A percentile compares a stretch with the other conserved stretches of the same genome.
Evolutionary conservation across 768 basidiomycete genomes (phyloP).

Genomic region (Russula compacta): DNA sequence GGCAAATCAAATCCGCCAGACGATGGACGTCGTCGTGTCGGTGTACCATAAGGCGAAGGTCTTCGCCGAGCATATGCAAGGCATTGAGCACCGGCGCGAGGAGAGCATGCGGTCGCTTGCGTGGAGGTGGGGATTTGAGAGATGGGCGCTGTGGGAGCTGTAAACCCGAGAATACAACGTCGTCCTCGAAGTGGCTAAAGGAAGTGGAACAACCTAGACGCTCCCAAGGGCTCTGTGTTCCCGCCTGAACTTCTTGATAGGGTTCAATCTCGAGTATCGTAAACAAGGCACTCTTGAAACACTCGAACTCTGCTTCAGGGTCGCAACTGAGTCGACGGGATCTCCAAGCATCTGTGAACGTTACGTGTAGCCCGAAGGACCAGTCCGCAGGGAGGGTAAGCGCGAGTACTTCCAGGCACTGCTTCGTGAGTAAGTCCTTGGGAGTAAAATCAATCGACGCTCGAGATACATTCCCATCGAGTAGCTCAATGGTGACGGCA

Average conservation of each 20-base stretch:
- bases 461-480: slow-evolving; percentile 39
- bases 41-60: slow-evolving; percentile 49
- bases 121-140: background rate
- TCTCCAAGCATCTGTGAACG: slow-evolving; percentile 54
- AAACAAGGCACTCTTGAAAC: slow-evolving; percentile 45
- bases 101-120: slow-evolving; percentile 32
- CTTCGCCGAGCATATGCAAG: slow-evolving; percentile 72
- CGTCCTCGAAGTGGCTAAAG: slow-evolving; percentile 45
- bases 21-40: slow-evolving; percentile 45
- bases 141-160: slow-evolving; percentile 26
- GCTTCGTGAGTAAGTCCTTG: slow-evolving; percentile 44
- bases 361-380: slow-evolving; percentile 46
- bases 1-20: slow-evolving; percentile 56
- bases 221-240: slow-evolving; percentile 36
- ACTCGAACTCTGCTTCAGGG: slow-evolving; percentile 46
- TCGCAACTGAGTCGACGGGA: slow-evolving; percentile 33
- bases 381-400: slow-evolving; percentile 47
- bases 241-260: background rate
- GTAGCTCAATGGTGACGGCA: slow-evolving; percentile 43
- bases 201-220: slow-evolving; percentile 37
- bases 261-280: slow-evolving; percentile 34
- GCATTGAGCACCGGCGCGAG: slow-evolving; percentile 58
- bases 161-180: slow-evolving; percentile 45
- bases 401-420: slow-evolving; percentile 55
- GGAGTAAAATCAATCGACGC: slow-evolving; percentile 49